Evolutionary conservation across 495 filamentous ascomycete species (phyloP), one percentile per base, ranked within the genome.

Genomic region (Penicillium nucicola): DNA sequence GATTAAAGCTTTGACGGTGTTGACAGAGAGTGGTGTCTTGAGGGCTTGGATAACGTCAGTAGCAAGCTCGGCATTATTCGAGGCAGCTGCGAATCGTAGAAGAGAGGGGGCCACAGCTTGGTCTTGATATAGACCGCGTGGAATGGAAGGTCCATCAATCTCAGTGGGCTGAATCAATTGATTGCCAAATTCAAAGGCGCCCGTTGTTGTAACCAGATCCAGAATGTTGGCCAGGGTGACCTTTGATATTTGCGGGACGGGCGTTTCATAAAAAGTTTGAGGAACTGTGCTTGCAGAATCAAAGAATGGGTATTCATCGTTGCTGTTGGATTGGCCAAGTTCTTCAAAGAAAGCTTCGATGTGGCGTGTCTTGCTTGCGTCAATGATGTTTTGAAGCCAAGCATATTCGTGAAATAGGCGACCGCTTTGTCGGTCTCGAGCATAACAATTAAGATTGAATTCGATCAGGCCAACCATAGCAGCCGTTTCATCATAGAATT

Each of bases 71-170:
- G 50, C 48, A 50, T 86, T 77, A 33, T 69, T 61, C 4, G 78
- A 75, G 15, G 78, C 76, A 19, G 72, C 65, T 5, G 81, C 84
- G 55, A 82, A 85, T 8, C 79, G 75, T 13, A 86, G 57, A 19
- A 87, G 69, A 1, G 81, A 70, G n/a, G 81, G 76, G 4, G 78
- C 72, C 20, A 87, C 47, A 22, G 53, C 60, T 14, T 72, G 73
- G 38, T 80, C 58, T 1, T 60, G 54, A 55, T 85, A 87, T 25
- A 71, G 48, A 19, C 50, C 53, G 5, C 52, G 46, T 35, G 71
- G 62, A n/a, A 87, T 78, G 0, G 78, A 20, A 20, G 80, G 80
- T 5, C 81, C 83, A 57, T 86, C 83, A 2, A 81, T 47, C 42
- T 81, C 81, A 25, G 75, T 50, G 9, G 74, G 75, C 51, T 74